phyloP scores from a whole-genome alignment of 345 rosid genomes.

The Ceriops decandra region DNA sequence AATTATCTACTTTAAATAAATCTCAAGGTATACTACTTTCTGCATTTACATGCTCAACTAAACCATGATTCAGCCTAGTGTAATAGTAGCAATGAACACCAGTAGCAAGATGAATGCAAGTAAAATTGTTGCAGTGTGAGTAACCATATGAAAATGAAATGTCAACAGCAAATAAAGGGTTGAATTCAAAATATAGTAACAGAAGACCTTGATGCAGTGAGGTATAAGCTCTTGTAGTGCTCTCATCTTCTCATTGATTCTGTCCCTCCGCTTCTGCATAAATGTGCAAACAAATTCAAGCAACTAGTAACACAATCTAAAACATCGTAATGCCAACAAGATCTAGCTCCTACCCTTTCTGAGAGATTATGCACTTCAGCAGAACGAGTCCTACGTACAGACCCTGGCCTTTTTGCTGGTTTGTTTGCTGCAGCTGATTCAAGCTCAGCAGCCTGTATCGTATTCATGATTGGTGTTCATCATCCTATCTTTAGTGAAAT shows the following conservation, averaged over 20 bases:
- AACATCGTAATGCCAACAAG: not conserved
- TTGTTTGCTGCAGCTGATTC: conserved; percentile 7
- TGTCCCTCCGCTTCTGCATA: conserved; percentile 55
- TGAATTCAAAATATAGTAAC: not conserved
- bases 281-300: not conserved
- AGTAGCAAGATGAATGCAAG: no score
- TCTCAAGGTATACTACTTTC: not conserved
- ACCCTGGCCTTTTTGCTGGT: not conserved
- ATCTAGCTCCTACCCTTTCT: not conserved
- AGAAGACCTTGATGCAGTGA: conserved; percentile 41
- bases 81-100: no score
- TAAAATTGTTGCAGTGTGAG: no score
- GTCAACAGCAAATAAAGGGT: not conserved
- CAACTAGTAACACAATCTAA: not conserved
- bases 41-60: not conserved
- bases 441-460: conserved; percentile 4
- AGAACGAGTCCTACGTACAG: conserved; percentile 1
- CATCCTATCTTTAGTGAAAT: not conserved
- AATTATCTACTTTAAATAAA: not conserved
- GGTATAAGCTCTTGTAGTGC: conserved; percentile 68
- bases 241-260: conserved; percentile 63
- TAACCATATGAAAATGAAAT: not conserved
- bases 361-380: conserved; percentile 6
- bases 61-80: not conserved
- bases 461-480: not conserved